Conservation (phyloP, 352 stramenopile species). For the Phytophthora megakarya region DNA sequence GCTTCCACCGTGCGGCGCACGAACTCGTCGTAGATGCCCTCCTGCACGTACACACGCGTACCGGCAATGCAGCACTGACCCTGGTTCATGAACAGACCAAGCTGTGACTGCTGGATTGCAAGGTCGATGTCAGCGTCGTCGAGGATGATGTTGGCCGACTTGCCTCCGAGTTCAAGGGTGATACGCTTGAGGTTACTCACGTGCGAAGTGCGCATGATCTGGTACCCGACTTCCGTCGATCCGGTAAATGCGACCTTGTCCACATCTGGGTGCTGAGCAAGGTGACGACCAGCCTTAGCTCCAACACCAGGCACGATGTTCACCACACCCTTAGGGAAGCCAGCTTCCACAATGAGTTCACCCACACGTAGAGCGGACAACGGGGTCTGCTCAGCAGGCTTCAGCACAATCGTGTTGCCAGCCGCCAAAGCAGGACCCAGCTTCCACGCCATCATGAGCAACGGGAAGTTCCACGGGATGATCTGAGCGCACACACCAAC, state of each 20-base stretch:
- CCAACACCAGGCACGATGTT: constrained; percentile 78
- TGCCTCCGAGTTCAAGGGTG: constrained; percentile 77
- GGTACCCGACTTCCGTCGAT: constrained; percentile 56
- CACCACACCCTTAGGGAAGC: constrained; percentile 78
- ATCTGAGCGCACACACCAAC: constrained; percentile 77
- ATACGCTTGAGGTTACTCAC: constrained; percentile 74
- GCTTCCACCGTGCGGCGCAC: constrained; percentile 52
- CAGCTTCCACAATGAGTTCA: constrained; percentile 77
- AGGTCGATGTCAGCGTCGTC: constrained; percentile 68
- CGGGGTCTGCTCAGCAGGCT: constrained; percentile 94
- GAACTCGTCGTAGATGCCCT: constrained; percentile 34
- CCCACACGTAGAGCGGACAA: constrained; percentile 91
- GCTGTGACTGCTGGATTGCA: constrained; percentile 47
- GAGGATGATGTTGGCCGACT: constrained; percentile 76
- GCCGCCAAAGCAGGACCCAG: constrained; percentile 85
- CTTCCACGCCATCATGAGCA: constrained; percentile 96
- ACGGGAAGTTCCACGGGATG: constrained; percentile 95
- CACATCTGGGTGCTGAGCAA: constrained; percentile 52
- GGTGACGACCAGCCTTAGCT: constrained; percentile 38
- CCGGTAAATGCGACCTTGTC: constrained; percentile 88
- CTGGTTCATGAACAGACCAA: constrained; percentile 84
- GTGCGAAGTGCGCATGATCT: constrained; percentile 60
- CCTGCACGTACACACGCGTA: constrained; percentile 84
- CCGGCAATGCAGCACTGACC: constrained; percentile 89
- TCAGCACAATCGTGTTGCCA: constrained; percentile 94